These are phyloP conservation scores for Desmodesmus armatus DNA, from an alignment of 139 green algal species.

Conservation along the genomic window DNA sequence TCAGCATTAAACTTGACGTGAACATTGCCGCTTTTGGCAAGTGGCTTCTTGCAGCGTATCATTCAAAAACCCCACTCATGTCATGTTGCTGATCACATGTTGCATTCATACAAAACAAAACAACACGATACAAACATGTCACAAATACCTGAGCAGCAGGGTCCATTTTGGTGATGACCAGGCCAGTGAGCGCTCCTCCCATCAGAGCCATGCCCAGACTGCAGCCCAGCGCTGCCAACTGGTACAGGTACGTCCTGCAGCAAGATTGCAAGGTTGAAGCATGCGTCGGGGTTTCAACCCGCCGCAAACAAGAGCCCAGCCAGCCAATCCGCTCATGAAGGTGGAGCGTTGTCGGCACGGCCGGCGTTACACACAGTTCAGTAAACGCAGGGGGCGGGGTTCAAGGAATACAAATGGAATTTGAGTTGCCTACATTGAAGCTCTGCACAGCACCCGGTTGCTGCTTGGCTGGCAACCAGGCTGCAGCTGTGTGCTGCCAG, in stretches of 20 bases:
- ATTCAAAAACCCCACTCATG: too few relatives aligned
- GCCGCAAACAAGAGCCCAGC: not conserved
- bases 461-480: too few relatives aligned
- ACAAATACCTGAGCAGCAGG: not conserved
- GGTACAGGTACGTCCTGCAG: conserved; percentile 8
- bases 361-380: not conserved
- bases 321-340: not conserved
- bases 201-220: conserved; percentile 16
- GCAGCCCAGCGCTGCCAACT: conserved; percentile 24
- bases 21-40: not conserved
- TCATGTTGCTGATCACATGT: not conserved
- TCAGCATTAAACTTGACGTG: not conserved
- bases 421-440: too few relatives aligned
- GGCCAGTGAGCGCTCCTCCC: not conserved
- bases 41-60: too few relatives aligned
- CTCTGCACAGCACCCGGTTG: too few relatives aligned
- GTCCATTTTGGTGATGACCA: conserved; percentile 7
- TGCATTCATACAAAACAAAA: not conserved
- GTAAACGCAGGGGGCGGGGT: too few relatives aligned
- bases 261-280: conserved; percentile 1
- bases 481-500: too few relatives aligned
- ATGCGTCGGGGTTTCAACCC: not conserved
- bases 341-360: not conserved
- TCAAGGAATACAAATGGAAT: too few relatives aligned
- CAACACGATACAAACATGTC: not conserved